Percentiles rank a stretch among this genome's conserved stretches.
Conservation (phyloP, 1,284 basidiomycete genomes). For the Ceratobasidium sp. region DNA sequence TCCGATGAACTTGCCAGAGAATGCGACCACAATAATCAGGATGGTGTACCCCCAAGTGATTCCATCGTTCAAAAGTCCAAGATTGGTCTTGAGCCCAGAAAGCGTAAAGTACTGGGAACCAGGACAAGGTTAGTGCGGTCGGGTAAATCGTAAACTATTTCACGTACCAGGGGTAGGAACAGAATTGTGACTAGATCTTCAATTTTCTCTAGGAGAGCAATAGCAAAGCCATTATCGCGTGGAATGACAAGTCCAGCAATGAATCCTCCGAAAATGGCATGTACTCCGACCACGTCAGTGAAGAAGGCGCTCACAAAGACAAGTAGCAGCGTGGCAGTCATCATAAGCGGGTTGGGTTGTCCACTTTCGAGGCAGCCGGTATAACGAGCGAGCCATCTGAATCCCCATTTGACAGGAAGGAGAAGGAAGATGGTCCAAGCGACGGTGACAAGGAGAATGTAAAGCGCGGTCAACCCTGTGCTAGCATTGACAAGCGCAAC, state of each 20-base stretch:
- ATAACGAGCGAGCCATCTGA: constrained; percentile 79
- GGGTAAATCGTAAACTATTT: constrained; percentile 45
- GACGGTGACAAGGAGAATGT: constrained; percentile 83
- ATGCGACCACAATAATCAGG: constrained; percentile 67
- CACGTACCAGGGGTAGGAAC: constrained; percentile 71
- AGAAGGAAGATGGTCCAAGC: constrained; percentile 87
- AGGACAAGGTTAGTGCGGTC: constrained; percentile 50
- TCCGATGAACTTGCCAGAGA: constrained; percentile 70
- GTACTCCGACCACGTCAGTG: constrained; percentile 82
- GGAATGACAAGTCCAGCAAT: constrained; percentile 76
- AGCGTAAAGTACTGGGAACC: constrained; percentile 68
- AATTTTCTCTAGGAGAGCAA: constrained; percentile 73
- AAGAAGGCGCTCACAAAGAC: constrained; percentile 76
- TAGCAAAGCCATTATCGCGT: constrained; percentile 73
- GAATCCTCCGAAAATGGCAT: constrained; percentile 65
- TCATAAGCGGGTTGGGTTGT: constrained; percentile 79
- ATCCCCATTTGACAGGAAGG: constrained; percentile 73
- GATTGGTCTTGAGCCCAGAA: constrained; percentile 75
- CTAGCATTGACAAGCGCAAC: constrained; percentile 91
- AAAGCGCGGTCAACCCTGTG: constrained; percentile 80
- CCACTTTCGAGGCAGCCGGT: constrained; percentile 86
- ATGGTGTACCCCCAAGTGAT: constrained; percentile 75
- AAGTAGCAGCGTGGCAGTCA: constrained; percentile 75
- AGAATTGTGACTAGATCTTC: constrained; percentile 72
- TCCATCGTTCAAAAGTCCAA: constrained; percentile 71